phyloP scores from a whole-genome alignment of 495 filamentous ascomycete species.

The Daldinia concentrica region DNA sequence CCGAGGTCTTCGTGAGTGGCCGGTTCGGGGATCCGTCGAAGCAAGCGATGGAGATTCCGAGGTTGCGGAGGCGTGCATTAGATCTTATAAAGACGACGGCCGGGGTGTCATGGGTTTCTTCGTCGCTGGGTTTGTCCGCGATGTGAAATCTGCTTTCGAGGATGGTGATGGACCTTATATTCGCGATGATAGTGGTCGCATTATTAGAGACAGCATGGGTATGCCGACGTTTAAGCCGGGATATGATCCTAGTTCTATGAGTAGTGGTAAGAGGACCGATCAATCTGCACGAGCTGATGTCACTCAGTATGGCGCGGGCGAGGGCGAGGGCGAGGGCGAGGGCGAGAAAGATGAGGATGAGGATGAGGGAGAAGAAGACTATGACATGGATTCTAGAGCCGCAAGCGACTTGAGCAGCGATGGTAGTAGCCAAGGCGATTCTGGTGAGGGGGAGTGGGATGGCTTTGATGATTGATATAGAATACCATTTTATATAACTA shows the following conservation, averaged over 20 bases:
- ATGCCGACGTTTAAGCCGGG: slow-evolving; percentile 54
- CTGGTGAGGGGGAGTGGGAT: slow-evolving; percentile 55
- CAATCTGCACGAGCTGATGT: slow-evolving; percentile 7
- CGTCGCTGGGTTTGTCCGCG: slow-evolving; percentile 51
- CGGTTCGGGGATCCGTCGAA: slow-evolving; percentile 68
- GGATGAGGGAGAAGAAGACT: slow-evolving; percentile 41
- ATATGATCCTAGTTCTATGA: slow-evolving; percentile 18
- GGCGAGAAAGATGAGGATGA: slow-evolving; percentile 19
- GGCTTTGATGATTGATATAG: slow-evolving; percentile 57
- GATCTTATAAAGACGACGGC: slow-evolving; percentile 81
- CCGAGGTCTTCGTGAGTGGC: slow-evolving; percentile 74
- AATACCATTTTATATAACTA: too few relatives aligned
- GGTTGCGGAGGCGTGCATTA: slow-evolving; percentile 76
- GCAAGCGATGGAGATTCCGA: slow-evolving; percentile 49
- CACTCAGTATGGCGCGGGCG: slow-evolving; percentile 13
- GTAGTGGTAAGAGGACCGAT: neutral
- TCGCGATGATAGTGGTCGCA: slow-evolving; percentile 50
- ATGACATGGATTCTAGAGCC: slow-evolving; percentile 38
- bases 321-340: neutral
- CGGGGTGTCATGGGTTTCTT: slow-evolving; percentile 67
- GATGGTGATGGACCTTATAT: slow-evolving; percentile 48
- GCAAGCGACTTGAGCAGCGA: slow-evolving; percentile 14
- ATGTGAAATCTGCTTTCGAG: slow-evolving; percentile 31
- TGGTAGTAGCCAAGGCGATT: slow-evolving; percentile 19
- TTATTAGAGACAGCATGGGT: slow-evolving; percentile 49